Conservation (phyloP, 192 early-diverging fungal species). For the Chytriomyces sp. region DNA sequence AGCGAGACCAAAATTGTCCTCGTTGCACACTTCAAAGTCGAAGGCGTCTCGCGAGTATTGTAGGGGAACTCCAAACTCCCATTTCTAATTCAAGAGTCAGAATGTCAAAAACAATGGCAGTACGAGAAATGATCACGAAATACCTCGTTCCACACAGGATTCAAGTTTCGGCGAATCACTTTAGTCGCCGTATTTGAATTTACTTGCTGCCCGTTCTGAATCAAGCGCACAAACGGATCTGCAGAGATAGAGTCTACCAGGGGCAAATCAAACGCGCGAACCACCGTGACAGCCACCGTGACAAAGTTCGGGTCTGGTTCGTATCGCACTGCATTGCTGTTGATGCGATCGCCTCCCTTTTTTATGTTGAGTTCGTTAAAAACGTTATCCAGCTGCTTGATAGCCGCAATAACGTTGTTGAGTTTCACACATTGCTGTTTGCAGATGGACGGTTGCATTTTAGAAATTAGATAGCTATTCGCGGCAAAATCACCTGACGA, state of each 20-base stretch:
- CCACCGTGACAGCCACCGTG: constrained; percentile 38
- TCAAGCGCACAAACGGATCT: constrained; percentile 46
- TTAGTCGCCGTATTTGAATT: constrained; percentile 12
- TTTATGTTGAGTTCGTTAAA: constrained; percentile 33
- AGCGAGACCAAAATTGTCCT: constrained; percentile 34
- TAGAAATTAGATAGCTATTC: neutral
- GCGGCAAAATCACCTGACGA: neutral
- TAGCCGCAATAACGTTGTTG: constrained; percentile 54
- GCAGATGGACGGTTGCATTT: neutral
- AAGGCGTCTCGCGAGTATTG: constrained; percentile 29
- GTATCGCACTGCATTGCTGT: constrained; percentile 23
- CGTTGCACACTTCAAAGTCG: constrained; percentile 42
- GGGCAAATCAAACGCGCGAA: constrained; percentile 40
- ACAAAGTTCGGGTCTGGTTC: constrained; percentile 24
- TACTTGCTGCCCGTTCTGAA: constrained; percentile 19
- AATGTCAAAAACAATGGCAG: neutral
- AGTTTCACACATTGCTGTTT: constrained; percentile 48
- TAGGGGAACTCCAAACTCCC: constrained; percentile 29
- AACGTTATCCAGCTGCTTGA: constrained; percentile 35
- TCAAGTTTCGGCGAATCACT: constrained; percentile 35
- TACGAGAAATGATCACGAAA: neutral
- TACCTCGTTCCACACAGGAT: constrained; percentile 54
- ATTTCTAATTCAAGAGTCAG: neutral
- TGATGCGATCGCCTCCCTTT: constrained; percentile 9
- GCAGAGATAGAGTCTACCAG: constrained; percentile 38